Percentiles rank a stretch among this genome's conserved stretches.
These are phyloP conservation scores for Fennellomyces sp. DNA, from an alignment of 371 early-diverging fungal genomes.

Conservation along the genomic window DNA sequence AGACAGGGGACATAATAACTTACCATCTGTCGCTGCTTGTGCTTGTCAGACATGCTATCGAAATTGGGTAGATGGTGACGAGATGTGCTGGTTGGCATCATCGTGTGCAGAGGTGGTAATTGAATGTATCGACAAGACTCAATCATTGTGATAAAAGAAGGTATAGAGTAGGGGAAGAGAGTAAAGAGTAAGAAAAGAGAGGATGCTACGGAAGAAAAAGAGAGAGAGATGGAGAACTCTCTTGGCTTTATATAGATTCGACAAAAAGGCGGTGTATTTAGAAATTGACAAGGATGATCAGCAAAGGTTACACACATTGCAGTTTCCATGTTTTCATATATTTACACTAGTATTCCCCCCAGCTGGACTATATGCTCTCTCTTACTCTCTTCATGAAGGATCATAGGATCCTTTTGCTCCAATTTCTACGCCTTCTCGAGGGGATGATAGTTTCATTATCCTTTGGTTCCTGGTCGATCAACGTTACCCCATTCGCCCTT, in stretches of 20 bases:
- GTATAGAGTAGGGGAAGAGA: background rate
- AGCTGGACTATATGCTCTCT: background rate
- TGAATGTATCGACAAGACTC: slow-evolving; percentile 8
- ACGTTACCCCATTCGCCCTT: slow-evolving; percentile 1
- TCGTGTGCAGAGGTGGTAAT: slow-evolving; percentile 10
- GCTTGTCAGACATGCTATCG: background rate
- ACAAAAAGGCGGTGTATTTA: background rate
- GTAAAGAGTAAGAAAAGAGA: background rate
- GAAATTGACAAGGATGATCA: slow-evolving; percentile 14
- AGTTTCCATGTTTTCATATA: background rate
- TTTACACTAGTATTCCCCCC: background rate
- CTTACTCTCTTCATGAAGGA: background rate
- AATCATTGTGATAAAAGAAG: background rate
- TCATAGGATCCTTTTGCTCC: too few relatives aligned
- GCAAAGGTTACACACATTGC: slow-evolving; percentile 2
- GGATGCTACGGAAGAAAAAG: background rate
- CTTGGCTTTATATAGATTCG: slow-evolving; percentile 1
- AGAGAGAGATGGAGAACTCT: background rate
- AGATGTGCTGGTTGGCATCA: background rate
- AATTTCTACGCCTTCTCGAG: background rate
- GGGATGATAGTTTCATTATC: background rate
- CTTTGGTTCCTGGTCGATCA: background rate
- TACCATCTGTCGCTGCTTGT: background rate
- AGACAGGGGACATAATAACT: too few relatives aligned
- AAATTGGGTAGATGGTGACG: background rate